Evolutionary conservation across 2,329 filamentous ascomycete species (phyloP), one percentile per base, ranked within the genome.

Genomic region (Cladosporium sp.): DNA sequence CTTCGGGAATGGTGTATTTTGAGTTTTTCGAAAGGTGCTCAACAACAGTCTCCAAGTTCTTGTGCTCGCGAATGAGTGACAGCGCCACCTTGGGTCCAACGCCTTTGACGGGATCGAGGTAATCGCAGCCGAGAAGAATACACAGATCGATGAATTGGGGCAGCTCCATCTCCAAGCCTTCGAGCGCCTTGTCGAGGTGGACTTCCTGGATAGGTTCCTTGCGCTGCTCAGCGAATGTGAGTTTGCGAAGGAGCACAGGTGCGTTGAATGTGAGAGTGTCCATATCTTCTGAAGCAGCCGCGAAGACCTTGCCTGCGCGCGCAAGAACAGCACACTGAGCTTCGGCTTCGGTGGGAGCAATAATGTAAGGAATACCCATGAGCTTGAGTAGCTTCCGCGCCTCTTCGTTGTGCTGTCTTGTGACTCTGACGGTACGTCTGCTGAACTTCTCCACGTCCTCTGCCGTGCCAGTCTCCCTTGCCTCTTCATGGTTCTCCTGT

Each of bases 381-480:
- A 98, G 83, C 81, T 92, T 94, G 68, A 99, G 83, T 72, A 99
- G 81, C 66, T 88, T 86, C 82, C 96, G 94, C 79, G 95, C 98
- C 77, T 99, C 95, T 49, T 88, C 89, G 75, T 99, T 99, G 80
- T 99, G 95, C 80, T 99, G 94, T 69, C 90, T 86, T n/a, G 95
- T 98, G 62, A 98, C 95, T 65, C 92, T 86, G 57, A 99, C 95
- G 1, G 94, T 98, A 62, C 95, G 85, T 65, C 95, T 85, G 63
- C 93, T 96, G 81, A 98, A 99, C 79, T 97, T 98, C 81, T 99
- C 95, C 4, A 99, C 88, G n/a, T 99, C 95, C 77, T 99, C 89
- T 25, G 94, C 93, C 3, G 95, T 99, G 68, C 95, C 95, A 0
- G 92, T 97, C 82, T 99, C 95, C 78, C 96, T 97, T 61, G 95